A percentile compares a stretch with the other conserved stretches of the same genome.
phyloP scores from a whole-genome alignment of 805 yeast genomes.

The Ogataea chonburiensis region DNA sequence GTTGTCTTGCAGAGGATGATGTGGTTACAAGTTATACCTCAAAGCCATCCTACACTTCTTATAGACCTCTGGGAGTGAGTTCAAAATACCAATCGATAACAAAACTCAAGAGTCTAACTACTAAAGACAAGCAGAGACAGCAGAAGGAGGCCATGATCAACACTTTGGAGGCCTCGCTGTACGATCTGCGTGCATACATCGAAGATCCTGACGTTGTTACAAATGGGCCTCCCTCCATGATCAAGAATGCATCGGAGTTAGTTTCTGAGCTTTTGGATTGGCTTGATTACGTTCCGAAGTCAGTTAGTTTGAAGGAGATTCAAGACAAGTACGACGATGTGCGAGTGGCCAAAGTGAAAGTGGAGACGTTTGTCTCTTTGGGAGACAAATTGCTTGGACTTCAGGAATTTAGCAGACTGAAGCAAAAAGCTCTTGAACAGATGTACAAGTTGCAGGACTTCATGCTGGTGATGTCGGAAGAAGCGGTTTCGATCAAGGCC shows the following conservation, averaged over 20 bases:
- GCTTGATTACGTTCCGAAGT: slow-evolving; percentile 72
- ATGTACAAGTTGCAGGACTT: slow-evolving; percentile 44
- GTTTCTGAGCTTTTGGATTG: slow-evolving; percentile 63
- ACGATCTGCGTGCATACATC: slow-evolving; percentile 60
- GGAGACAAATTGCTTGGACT: slow-evolving; percentile 46
- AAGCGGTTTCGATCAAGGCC: slow-evolving; percentile 41
- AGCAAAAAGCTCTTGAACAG: slow-evolving; percentile 41
- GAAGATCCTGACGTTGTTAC: slow-evolving; percentile 50
- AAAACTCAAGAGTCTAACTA: slow-evolving; percentile 52
- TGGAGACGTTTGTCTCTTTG: slow-evolving; percentile 42
- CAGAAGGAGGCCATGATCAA: slow-evolving; percentile 61
- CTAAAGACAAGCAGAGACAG: slow-evolving; percentile 53
- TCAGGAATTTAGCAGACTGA: slow-evolving; percentile 43
- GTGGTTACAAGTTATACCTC: slow-evolving; percentile 19
- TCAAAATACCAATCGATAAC: slow-evolving; percentile 45
- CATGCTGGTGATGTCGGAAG: slow-evolving; percentile 45
- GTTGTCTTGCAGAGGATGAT: slow-evolving; percentile 22
- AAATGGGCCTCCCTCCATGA: slow-evolving; percentile 40
- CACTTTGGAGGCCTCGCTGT: slow-evolving; percentile 68
- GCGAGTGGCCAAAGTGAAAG: slow-evolving; percentile 29
- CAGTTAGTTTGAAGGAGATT: slow-evolving; percentile 42
- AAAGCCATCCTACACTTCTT: slow-evolving; percentile 37
- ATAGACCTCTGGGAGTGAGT: slow-evolving; percentile 49
- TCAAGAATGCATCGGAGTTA: slow-evolving; percentile 36
- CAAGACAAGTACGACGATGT: slow-evolving; percentile 35